phyloP scores from a whole-genome alignment of 2,329 filamentous ascomycete genomes.

The Nigrograna mackinnonii region DNA sequence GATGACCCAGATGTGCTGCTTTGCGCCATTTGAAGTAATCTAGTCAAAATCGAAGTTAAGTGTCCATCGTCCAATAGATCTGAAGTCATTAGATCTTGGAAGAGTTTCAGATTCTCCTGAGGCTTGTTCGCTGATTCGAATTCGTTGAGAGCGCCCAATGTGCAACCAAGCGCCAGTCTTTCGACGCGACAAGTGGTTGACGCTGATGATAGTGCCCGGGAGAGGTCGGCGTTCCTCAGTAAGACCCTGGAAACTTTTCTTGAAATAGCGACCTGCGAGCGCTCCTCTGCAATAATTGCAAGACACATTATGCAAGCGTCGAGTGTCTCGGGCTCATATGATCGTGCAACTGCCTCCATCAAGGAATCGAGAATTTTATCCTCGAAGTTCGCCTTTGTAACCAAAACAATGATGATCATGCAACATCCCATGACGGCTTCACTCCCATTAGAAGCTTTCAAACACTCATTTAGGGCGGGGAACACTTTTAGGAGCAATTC shows the following conservation, averaged over 20 bases:
- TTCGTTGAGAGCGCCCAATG: slow-evolving; percentile 48
- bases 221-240: slow-evolving; percentile 64
- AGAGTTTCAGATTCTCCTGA: slow-evolving; percentile 40
- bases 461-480: slow-evolving; percentile 74
- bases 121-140: slow-evolving; percentile 13
- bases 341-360: slow-evolving; percentile 83
- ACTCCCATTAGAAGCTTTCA: slow-evolving; percentile 74
- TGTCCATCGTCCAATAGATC: slow-evolving; percentile 66
- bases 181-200: slow-evolving; percentile 69
- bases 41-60: slow-evolving; percentile 66
- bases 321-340: slow-evolving; percentile 75
- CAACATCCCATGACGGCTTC: slow-evolving; percentile 86
- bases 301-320: slow-evolving; percentile 78
- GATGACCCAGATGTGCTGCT: slow-evolving; percentile 25
- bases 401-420: slow-evolving; percentile 86
- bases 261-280: slow-evolving; percentile 70
- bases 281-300: slow-evolving; percentile 79
- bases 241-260: slow-evolving; percentile 71
- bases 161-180: slow-evolving; percentile 73
- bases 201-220: slow-evolving; percentile 63
- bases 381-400: slow-evolving; percentile 77
- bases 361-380: slow-evolving; percentile 81
- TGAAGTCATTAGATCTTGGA: slow-evolving; percentile 65
- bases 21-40: slow-evolving; percentile 59
- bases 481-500: slow-evolving; percentile 70